Evolutionary conservation across 495 filamentous ascomycete genomes (phyloP), one percentile per base, ranked within the genome.

Genomic region (Aspergillus ostianus): DNA sequence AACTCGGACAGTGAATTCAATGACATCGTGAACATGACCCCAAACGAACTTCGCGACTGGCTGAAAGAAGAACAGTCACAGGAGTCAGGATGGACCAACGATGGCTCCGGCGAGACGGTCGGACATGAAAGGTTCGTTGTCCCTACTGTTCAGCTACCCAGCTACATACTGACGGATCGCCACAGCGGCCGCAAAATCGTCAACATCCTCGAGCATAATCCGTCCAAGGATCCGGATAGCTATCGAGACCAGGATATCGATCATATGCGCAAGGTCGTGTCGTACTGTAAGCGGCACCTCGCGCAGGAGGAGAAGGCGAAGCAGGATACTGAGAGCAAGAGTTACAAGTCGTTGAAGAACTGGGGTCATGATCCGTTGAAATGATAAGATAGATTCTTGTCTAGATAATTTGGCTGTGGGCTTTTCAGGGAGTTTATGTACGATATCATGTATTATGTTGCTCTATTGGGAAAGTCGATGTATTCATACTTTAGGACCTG

Each of bases 301-400:
- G 87, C 84, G 23, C 84, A 88, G 67, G 86, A 90, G 72, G 79
- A 76, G 44, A 79, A 70, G 27, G 84, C 79, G 13, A 88, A 85
- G 69, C 72, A 73, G 59, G 64, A 85, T 69, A 76, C 77, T 5
- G 65, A 80, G 36, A 84, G 80, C 55, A 84, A 80, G 60, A 83
- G 81, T 45, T 84, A 83, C 60, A 80, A 79, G 59, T 83, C 78
- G 36, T 67, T 89, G 70, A 88, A 88, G 76, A 89, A 88, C 57
- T 89, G 85, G 85, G 84, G 84, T 1, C 85, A 89, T 71, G 85
- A 89, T 79, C 69, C 83, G 9, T 68, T 77, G 59, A 87, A 85
- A 56, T 77, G 59, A 87, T 85, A 56, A 56, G 12, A 4, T 41
- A 41, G 36, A 13, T 41, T 41, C 8, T 32, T 32, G 30, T 32